These are phyloP conservation scores for Plantago coronopus DNA, from an alignment of 305 asterid species.

Conservation along the genomic window DNA sequence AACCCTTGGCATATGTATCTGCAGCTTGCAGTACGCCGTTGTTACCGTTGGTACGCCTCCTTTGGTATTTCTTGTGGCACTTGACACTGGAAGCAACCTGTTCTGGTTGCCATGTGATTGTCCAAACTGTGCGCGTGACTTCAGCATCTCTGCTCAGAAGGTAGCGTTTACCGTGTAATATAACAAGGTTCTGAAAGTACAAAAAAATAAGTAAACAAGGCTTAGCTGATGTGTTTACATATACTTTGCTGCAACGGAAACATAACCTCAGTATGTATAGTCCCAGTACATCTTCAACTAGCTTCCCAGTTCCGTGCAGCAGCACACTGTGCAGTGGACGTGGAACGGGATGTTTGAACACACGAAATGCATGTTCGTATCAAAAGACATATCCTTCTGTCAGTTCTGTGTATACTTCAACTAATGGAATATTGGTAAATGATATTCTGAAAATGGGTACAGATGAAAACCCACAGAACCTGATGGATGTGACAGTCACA, in stretches of 20 bases:
- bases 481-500: slow-evolving; percentile 56
- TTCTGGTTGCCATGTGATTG: slow-evolving; percentile 98
- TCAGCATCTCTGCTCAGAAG: slow-evolving; percentile 10
- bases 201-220: too few relatives aligned
- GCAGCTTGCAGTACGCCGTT: slow-evolving; percentile 84
- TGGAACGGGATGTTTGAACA: slow-evolving; percentile 38
- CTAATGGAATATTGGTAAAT: slow-evolving; percentile 73
- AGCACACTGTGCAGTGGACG: slow-evolving; percentile 52
- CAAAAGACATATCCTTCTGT: slow-evolving; percentile 64
- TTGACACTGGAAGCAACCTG: slow-evolving; percentile 98
- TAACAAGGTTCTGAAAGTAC: too few relatives aligned
- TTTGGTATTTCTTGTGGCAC: slow-evolving; percentile 71
- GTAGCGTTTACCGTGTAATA: too few relatives aligned
- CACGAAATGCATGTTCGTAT: slow-evolving; percentile 66
- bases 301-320: slow-evolving; percentile 63
- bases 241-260: slow-evolving; percentile 38
- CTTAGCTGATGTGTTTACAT: too few relatives aligned
- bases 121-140: slow-evolving; percentile 41
- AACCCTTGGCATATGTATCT: neutral
- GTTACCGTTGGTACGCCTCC: slow-evolving; percentile 78
- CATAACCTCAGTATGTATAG: slow-evolving; percentile 64
- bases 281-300: slow-evolving; percentile 60
- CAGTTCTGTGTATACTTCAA: slow-evolving; percentile 70
- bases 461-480: slow-evolving; percentile 32
- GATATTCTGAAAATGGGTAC: slow-evolving; percentile 70